Conservation (phyloP, 2,329 filamentous ascomycete genomes). For the Fusarium drepaniforme region DNA sequence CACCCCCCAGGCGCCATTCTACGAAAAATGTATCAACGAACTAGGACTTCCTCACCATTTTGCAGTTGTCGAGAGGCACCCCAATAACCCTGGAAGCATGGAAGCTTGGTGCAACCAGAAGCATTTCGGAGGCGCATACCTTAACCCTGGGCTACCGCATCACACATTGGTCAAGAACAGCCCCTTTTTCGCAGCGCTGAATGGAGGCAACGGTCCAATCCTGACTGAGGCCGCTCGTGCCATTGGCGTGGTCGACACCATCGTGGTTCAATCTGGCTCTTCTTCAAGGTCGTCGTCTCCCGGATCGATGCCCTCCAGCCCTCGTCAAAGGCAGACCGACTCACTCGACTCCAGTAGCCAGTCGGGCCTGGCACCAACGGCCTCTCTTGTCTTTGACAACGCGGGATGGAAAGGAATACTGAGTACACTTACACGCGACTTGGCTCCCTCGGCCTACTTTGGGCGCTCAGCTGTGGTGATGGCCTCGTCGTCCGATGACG, state of each 20-base stretch:
- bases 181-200: slow-evolving; percentile 63
- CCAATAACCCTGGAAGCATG: slow-evolving; percentile 73
- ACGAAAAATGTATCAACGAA: slow-evolving; percentile 86
- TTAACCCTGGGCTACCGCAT: slow-evolving; percentile 78
- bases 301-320: slow-evolving; percentile 62
- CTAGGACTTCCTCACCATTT: slow-evolving; percentile 89
- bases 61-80: slow-evolving; percentile 77
- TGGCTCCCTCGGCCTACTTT: slow-evolving; percentile 85
- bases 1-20: slow-evolving; percentile 84
- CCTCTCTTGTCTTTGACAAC: slow-evolving; percentile 80
- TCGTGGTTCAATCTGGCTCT: slow-evolving; percentile 69
- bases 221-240: slow-evolving; percentile 82
- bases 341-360: slow-evolving; percentile 39
- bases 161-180: slow-evolving; percentile 70
- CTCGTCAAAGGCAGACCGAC: slow-evolving; percentile 52
- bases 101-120: slow-evolving; percentile 79
- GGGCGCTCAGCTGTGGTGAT: slow-evolving; percentile 82
- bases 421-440: slow-evolving; percentile 82
- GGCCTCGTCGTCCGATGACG: slow-evolving; percentile 79
- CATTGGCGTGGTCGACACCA: slow-evolving; percentile 86
- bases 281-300: slow-evolving; percentile 59
- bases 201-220: slow-evolving; percentile 64
- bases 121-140: slow-evolving; percentile 84
- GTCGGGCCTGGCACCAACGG: slow-evolving; percentile 59
- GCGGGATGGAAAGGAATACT: slow-evolving; percentile 88